phyloP scores from a whole-genome alignment of 2,329 filamentous ascomycete genomes.

The Leptographium radiaticola region DNA sequence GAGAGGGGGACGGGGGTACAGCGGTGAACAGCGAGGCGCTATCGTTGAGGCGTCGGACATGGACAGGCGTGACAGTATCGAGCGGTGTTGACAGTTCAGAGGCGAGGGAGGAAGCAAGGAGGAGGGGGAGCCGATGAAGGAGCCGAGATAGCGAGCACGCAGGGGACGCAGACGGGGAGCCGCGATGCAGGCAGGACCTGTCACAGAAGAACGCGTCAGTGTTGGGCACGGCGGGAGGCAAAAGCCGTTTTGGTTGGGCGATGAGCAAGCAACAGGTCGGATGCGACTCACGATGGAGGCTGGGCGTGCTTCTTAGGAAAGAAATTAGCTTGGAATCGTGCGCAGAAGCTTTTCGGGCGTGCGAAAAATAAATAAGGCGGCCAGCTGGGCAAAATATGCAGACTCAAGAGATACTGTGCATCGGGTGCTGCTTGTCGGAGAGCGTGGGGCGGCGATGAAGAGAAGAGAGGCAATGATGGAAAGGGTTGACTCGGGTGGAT shows the following conservation, averaged over 20 bases:
- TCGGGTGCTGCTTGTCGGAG: neutral
- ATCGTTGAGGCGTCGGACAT: conserved; percentile 3
- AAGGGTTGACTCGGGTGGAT: neutral
- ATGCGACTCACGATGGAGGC: conserved; percentile 1
- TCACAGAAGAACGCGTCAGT: neutral
- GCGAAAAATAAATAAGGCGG: neutral
- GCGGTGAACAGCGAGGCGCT: conserved; percentile 1
- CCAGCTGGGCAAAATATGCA: neutral
- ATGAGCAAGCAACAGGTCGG: neutral
- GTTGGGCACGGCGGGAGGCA: neutral
- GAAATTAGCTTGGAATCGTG: neutral
- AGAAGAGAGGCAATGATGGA: neutral
- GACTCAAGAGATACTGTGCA: neutral
- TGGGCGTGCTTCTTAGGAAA: neutral
- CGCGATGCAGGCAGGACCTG: neutral
- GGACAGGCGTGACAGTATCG: neutral
- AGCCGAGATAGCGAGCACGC: neutral
- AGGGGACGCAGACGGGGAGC: neutral
- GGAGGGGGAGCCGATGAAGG: neutral
- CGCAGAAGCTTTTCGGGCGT: neutral
- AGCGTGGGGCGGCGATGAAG: neutral
- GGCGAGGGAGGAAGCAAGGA: neutral
- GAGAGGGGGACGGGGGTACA: neutral
- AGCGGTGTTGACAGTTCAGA: neutral
- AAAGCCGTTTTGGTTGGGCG: neutral